phyloP scores from a whole-genome alignment of 352 stramenopile species.

The Phytophthora sp. region DNA sequence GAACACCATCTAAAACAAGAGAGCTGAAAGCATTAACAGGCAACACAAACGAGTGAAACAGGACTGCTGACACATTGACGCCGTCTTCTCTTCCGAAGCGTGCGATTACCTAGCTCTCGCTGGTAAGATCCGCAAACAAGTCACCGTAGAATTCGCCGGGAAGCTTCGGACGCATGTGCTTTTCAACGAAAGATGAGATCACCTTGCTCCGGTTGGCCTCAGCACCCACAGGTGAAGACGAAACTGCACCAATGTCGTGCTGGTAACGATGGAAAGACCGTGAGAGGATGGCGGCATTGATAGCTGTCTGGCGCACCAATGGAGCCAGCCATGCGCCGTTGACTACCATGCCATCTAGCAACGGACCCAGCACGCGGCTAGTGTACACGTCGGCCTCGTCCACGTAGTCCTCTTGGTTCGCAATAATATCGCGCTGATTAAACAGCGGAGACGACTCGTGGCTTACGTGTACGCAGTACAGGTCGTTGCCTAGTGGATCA shows the following conservation, averaged over 20 bases:
- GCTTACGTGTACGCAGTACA: constrained; percentile 85
- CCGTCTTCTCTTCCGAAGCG: constrained; percentile 9
- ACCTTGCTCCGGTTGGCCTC: constrained; percentile 78
- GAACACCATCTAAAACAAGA: constrained; percentile 17
- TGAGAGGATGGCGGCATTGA: constrained; percentile 79
- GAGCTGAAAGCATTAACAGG: constrained; percentile 4
- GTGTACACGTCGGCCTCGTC: constrained; percentile 86
- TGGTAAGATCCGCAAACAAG: constrained; percentile 70
- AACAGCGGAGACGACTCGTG: constrained; percentile 84
- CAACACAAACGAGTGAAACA: constrained; percentile 20
- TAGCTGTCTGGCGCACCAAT: constrained; percentile 82
- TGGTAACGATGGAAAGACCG: constrained; percentile 79
- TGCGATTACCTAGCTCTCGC: constrained; percentile 23
- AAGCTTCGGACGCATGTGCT: constrained; percentile 84
- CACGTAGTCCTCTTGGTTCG: constrained; percentile 78
- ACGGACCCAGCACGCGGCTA: constrained; percentile 76
- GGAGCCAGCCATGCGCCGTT: constrained; percentile 82
- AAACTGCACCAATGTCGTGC: constrained; percentile 70
- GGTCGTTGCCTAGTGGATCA: constrained; percentile 81
- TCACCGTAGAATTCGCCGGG: constrained; percentile 87
- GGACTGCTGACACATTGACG: constrained; percentile 30
- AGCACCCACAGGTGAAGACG: constrained; percentile 62
- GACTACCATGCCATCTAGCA: constrained; percentile 87
- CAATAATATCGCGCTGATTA: constrained; percentile 72
- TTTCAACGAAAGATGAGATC: constrained; percentile 74